Base-by-base conservation (phyloP, 805 yeast species). In the Pichia kluyveri region DNA sequence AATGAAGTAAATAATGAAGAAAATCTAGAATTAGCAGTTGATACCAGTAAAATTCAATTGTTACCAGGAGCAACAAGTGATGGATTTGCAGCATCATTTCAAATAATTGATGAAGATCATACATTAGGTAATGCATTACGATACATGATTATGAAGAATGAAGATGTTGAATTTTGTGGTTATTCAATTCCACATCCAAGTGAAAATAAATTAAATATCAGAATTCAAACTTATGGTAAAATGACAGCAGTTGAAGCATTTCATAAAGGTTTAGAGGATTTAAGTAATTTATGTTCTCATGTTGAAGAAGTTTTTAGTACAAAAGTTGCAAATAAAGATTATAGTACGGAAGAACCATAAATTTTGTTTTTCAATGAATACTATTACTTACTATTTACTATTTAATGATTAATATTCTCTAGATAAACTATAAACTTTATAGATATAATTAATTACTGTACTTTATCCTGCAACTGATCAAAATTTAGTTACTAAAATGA, bases 171-270 rank as follows among this genome's bases (percentile, higher is more conserved):
- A 63, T 93, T 93, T 66, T 91, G 98, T 63, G 99, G 99, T 48
- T 93, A 93, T 69, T 88, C 97, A 41, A 93, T 93, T 56, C 99
- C 99, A 11, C 99, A 93, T 68, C 99, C 99, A 18, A 86, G 96
- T 36, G 99, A 93, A 68, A 75, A 87, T 51, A 83, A 85, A 56
- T 71, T 93, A 68, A 88, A 93, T 69, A 65, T 93, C 49, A 80
- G 99, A 69, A 88, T 93, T 54, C 99, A 93, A 70, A 93, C 99
- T 1, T 90, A 89, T 61, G 96, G 84, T 44, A 69, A 69, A 51
- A 76, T 79, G 54, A 83, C 97, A 4, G 98, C 98, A 4, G 80
- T 86, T 38, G 96, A 91, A 64, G 98, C 96, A 1, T 73, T 93
- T 40, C 90, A 87, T 59, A 86, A 88, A 65, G 98, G 98, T 26